Percentiles rank a stretch among this genome's conserved stretches.
These are phyloP conservation scores for Ammopiptanthus mongolicus DNA, from an alignment of 306 rosid species.

Conservation along the genomic window DNA sequence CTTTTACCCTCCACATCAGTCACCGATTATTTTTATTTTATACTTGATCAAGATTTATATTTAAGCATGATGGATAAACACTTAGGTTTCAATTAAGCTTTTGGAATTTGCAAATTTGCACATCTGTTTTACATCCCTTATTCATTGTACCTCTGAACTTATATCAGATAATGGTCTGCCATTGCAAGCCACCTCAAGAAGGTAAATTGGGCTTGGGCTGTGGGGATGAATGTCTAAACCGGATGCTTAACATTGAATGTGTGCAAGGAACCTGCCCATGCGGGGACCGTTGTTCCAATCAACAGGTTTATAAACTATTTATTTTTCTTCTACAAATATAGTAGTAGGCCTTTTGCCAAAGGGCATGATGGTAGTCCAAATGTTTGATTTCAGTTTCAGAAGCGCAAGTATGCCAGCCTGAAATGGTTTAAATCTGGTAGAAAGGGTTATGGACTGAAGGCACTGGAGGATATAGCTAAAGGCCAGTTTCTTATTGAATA, in stretches of 20 bases:
- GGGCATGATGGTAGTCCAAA: slow-evolving; percentile 26
- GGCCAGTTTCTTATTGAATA: slow-evolving; percentile 95
- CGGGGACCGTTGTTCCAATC: slow-evolving; percentile 84
- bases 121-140: neutral
- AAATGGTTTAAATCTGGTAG: slow-evolving; percentile 83
- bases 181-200: slow-evolving; percentile 62
- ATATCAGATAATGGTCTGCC: slow-evolving; percentile 91
- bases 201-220: slow-evolving; percentile 79
- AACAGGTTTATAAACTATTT: slow-evolving; percentile 62
- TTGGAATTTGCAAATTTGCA: neutral
- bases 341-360: slow-evolving; percentile 14
- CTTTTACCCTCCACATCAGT: neutral
- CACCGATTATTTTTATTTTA: neutral
- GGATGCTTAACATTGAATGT: slow-evolving; percentile 92
- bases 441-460: slow-evolving; percentile 93
- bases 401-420: slow-evolving; percentile 70
- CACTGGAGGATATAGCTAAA: slow-evolving; percentile 47
- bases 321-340: slow-evolving; percentile 1
- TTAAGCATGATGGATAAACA: neutral
- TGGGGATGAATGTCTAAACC: slow-evolving; percentile 92
- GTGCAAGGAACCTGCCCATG: slow-evolving; percentile 92
- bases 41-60: slow-evolving; percentile 15
- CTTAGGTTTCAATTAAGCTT: neutral
- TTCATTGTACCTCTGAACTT: slow-evolving; percentile 18
- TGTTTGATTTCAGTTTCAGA: slow-evolving; percentile 79